Conservation (phyloP, 306 rosid genomes). For the Quercus agrifolia region DNA sequence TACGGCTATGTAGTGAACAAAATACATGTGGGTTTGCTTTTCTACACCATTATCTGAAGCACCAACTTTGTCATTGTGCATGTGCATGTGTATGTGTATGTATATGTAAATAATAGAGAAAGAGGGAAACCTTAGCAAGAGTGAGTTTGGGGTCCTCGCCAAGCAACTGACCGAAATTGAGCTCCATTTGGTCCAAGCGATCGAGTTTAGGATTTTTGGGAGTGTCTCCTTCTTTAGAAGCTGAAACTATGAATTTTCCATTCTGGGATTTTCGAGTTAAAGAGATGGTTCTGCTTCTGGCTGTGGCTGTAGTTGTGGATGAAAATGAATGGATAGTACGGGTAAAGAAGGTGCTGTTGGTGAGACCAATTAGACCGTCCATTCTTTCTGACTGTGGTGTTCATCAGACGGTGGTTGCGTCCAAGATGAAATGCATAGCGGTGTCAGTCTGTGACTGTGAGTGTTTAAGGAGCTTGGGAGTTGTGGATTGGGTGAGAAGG, state of each 20-base stretch:
- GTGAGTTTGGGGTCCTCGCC: conserved; percentile 97
- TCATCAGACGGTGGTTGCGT: conserved; percentile 13
- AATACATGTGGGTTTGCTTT: conserved; percentile 65
- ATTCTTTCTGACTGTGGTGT: conserved; percentile 23
- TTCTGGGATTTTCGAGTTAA: conserved; percentile 23
- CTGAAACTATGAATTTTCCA: conserved; percentile 35
- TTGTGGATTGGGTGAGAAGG: not conserved
- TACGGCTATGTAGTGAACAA: not conserved
- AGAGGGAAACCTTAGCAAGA: conserved; percentile 66
- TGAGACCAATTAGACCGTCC: conserved; percentile 54
- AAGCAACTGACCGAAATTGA: conserved; percentile 82
- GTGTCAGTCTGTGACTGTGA: no score
- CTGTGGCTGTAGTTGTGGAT: conserved; percentile 7
- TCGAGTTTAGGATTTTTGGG: conserved; percentile 61
- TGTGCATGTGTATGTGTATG: not conserved
- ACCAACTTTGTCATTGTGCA: no score
- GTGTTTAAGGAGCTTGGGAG: not conserved
- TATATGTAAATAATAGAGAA: not conserved
- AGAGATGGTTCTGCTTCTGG: conserved; percentile 13
- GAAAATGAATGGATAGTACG: conserved; percentile 22
- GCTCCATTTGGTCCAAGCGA: conserved; percentile 74
- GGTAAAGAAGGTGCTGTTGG: conserved; percentile 36
- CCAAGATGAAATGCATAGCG: no score
- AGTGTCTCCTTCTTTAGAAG: conserved; percentile 51
- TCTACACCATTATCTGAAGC: conserved; percentile 72